Evolutionary conservation across 495 filamentous ascomycete species (phyloP), one percentile per base, ranked within the genome.

Genomic region (Talaromyces nanjingensis): DNA sequence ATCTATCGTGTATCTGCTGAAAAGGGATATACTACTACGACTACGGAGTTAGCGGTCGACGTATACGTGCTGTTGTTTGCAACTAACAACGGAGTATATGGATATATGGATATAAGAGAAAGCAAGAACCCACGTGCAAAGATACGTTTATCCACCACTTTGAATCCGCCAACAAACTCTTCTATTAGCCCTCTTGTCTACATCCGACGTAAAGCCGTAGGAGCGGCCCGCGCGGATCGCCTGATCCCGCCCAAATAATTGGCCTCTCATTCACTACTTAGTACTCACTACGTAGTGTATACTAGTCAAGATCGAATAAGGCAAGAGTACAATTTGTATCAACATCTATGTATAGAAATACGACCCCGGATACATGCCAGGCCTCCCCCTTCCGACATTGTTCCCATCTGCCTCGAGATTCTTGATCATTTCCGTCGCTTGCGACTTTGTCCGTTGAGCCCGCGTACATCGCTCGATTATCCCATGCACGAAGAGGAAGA

Each of bases 401-500:
- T 20, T 22, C 39, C 5, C 31, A 27, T 60, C 34, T 29, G 22
- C 20, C 20, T 62, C 45, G 16, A 62, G 42, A 33, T 54, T 42
- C 60, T 54, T 62, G 4, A 62, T 54, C 42, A 47, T 62, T 9
- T 49, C 42, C 45, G 27, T 54, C 3, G 33, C 39, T 24, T 34
- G 11, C 0, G 53, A 56, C 16, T 62, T 47, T 31, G 11, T 22
- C 9, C 53, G 57, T 22, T 55, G 65, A 6, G 60, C 60, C 20
- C 62, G 63, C 25, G 25, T 25, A 20, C 47, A 45, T 1, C 22
- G 18, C 20, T 62, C 60, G 11, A 58, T n/a, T 2, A 42, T 18
- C 8, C 55, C 45, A 12, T 63, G 60, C 52, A 54, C 27, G 49
- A 58, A 31, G 11, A 63, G 52, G 18, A 42, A 47, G 18, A 45